Percentiles rank a stretch among this genome's conserved stretches.
These are phyloP conservation scores for Craspedostauros australis DNA, from an alignment of 108 stramenopile species.

Conservation along the genomic window DNA sequence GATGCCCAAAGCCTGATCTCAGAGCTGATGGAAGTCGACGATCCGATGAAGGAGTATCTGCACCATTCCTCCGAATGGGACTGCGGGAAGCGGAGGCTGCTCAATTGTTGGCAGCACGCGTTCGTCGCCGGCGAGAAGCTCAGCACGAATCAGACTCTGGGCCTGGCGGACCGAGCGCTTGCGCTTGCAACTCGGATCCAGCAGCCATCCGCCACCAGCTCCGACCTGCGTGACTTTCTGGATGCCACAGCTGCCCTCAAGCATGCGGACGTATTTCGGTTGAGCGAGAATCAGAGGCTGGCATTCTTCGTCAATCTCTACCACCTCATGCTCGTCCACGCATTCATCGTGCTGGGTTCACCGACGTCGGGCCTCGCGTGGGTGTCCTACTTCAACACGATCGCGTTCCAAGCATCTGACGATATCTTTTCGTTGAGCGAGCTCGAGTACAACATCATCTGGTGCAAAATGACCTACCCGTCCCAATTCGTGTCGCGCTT, in stretches of 20 bases:
- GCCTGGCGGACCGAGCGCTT: slow-evolving; percentile 33
- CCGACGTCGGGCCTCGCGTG: slow-evolving; percentile 47
- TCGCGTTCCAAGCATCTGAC: slow-evolving; percentile 58
- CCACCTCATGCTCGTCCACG: slow-evolving; percentile 69
- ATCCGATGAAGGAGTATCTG: slow-evolving; percentile 47
- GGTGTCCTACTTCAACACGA: slow-evolving; percentile 55
- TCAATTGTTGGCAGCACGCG: slow-evolving; percentile 56
- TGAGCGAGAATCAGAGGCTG: slow-evolving; percentile 32
- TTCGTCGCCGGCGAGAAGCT: no score
- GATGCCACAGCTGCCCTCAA: slow-evolving; percentile 49
- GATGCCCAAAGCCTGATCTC: slow-evolving; percentile 13
- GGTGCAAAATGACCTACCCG: slow-evolving; percentile 48
- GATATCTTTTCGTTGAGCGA: slow-evolving; percentile 72
- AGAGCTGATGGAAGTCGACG: slow-evolving; percentile 28
- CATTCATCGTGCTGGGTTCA: slow-evolving; percentile 53
- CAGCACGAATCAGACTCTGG: slow-evolving; percentile 18
- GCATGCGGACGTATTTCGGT: slow-evolving; percentile 18
- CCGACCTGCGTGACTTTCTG: slow-evolving; percentile 38
- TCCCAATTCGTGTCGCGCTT: slow-evolving; percentile 53
- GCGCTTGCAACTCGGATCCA: slow-evolving; percentile 21
- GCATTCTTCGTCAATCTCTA: slow-evolving; percentile 74
- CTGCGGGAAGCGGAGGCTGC: slow-evolving; percentile 47
- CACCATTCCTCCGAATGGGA: slow-evolving; percentile 59
- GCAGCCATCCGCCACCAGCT: slow-evolving; percentile 18
- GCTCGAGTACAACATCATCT: slow-evolving; percentile 69